Evolutionary conservation across 2,329 filamentous ascomycete genomes (phyloP).

Genomic region (Apiospora kogelbergensis): DNA sequence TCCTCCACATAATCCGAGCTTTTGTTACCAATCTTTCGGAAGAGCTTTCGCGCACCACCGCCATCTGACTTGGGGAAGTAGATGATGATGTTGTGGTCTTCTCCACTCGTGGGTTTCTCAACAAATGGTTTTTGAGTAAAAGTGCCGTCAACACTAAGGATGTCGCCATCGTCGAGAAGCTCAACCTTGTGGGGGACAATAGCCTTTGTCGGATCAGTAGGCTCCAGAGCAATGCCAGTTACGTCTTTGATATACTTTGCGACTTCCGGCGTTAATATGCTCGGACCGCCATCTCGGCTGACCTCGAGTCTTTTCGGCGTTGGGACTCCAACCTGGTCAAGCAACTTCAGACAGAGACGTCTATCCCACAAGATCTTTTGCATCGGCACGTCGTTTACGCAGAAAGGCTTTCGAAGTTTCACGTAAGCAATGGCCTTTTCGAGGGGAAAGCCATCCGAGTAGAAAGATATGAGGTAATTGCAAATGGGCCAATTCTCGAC

Average conservation of each 20-base stretch:
- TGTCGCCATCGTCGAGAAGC: constrained; percentile 86
- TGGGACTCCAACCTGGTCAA: constrained; percentile 86
- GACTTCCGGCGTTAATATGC: constrained; percentile 74
- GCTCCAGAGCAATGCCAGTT: constrained; percentile 74
- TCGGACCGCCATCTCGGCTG: constrained; percentile 87
- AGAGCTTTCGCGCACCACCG: constrained; percentile 86
- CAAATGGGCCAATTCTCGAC: constrained; percentile 41
- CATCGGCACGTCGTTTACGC: constrained; percentile 96
- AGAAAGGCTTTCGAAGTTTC: constrained; percentile 90
- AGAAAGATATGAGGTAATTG: constrained; percentile 97
- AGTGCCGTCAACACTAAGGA: constrained; percentile 81
- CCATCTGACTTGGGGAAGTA: constrained; percentile 89
- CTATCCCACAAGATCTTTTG: constrained; percentile 97
- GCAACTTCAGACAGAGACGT: constrained; percentile 80
- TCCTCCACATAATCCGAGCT: constrained; percentile 90
- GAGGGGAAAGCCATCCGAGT: constrained; percentile 93
- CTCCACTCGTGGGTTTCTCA: constrained; percentile 96
- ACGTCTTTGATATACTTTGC: constrained; percentile 77
- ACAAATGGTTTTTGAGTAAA: constrained; percentile 90
- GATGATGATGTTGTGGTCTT: constrained; percentile 98
- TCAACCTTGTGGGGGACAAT: constrained; percentile 66
- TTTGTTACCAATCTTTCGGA: constrained; percentile 98
- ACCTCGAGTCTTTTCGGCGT: constrained; percentile 89
- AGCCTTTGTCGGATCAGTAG: constrained; percentile 62
- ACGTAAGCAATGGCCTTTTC: constrained; percentile 97